Evolutionary conservation across 768 basidiomycete genomes (phyloP), one percentile per base, ranked within the genome.

Genomic region (Porpolomopsis calyptriformis): DNA sequence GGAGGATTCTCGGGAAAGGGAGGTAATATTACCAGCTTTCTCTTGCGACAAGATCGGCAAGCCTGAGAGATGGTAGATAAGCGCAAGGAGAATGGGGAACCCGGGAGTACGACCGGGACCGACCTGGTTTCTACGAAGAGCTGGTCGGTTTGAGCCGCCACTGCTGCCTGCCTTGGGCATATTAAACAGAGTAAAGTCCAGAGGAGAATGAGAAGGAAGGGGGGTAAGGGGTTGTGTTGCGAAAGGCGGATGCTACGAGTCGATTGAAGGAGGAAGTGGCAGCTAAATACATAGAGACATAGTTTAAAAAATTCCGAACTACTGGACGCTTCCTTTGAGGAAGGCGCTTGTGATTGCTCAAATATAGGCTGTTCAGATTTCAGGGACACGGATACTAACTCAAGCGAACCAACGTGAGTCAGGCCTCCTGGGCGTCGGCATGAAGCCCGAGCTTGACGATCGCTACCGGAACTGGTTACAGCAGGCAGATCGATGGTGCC

Each of bases 121-220:
- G 51, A 80, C 85, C 73, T 88, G 85, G 57, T 88, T 88, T 62
- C 85, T 73, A 39, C 85, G 80, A 47, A 88, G 73, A 35, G 85
- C 77, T 46, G 82, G 73, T 18, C 82, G 74, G 56, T 61, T 67
- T 36, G 73, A 51, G 44, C 62, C n/a, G n/a, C n/a, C 65, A 19
- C 69, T 62, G 48, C 64, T 68, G 8, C 72, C 56, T 35, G 70
- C 69, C 60, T 85, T 87, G 40, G 86, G 86, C 86, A 89, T 89
- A 40, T 39, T 34, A n/a, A n/a, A n/a, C n/a, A n/a, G n/a, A n/a
- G n/a, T n/a, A n/a, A n/a, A n/a, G n/a, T n/a, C n/a, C n/a, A n/a
- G n/a, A n/a, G n/a, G n/a, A n/a, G n/a, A n/a, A n/a, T n/a, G n/a
- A n/a, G n/a, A n/a, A n/a, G n/a, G n/a, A n/a, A n/a, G n/a, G n/a